A percentile compares a stretch with the other conserved stretches of the same genome.
Conservation (phyloP, 495 filamentous ascomycete genomes). For the Lasiosphaeria miniovina region DNA sequence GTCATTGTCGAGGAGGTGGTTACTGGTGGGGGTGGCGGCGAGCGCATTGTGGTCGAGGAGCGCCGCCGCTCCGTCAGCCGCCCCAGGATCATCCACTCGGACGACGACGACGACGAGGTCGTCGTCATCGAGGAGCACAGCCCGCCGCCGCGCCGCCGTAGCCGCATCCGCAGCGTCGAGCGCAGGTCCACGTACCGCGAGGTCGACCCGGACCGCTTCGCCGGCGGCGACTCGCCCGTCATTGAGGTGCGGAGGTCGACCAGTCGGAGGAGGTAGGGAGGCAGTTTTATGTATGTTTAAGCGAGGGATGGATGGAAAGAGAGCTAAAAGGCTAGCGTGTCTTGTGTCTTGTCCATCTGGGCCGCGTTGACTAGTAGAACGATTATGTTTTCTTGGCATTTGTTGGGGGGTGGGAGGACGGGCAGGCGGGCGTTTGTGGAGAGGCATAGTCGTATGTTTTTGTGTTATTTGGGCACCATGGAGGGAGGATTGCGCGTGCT, state of each 20-base stretch:
- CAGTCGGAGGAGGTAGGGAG: slow-evolving; percentile 18
- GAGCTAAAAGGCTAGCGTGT: no score
- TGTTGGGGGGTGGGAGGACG: no score
- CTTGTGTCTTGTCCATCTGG: no score
- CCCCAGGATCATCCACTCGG: slow-evolving; percentile 23
- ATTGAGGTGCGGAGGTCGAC: slow-evolving; percentile 32
- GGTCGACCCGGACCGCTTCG: slow-evolving; percentile 30
- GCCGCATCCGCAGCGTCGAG: slow-evolving; percentile 31
- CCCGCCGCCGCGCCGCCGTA: slow-evolving; percentile 31
- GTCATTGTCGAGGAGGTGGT: slow-evolving; percentile 32
- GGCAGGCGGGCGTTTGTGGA: no score
- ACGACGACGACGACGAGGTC: slow-evolving; percentile 38
- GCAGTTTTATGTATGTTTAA: not conserved
- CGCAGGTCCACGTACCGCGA: slow-evolving; percentile 34
- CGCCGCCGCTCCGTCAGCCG: slow-evolving; percentile 18
- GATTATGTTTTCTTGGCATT: no score
- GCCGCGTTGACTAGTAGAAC: no score
- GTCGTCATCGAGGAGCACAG: slow-evolving; percentile 47
- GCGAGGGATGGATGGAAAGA: no score
- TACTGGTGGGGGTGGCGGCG: slow-evolving; percentile 15
- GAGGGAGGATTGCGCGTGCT: no score
- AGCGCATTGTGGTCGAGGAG: slow-evolving; percentile 41
- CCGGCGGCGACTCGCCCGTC: slow-evolving; percentile 28
- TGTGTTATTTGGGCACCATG: no score
- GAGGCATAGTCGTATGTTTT: no score